Base-by-base conservation (phyloP, 2,329 filamentous ascomycete species). In the Plenodomus biglobosus region DNA sequence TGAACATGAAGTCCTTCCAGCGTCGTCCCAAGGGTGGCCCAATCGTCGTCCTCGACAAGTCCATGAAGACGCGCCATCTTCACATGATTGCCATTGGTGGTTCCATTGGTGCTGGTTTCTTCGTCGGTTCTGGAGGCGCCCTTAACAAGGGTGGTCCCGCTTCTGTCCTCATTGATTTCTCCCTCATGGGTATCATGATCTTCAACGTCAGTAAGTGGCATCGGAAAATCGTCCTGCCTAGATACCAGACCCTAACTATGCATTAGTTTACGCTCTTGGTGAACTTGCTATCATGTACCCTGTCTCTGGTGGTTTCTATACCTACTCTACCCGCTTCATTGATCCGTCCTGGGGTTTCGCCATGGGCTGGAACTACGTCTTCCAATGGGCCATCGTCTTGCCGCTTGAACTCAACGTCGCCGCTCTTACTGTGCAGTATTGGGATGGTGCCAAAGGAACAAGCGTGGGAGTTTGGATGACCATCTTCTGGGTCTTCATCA, bases 51-150 rank as follows among this genome's bases (percentile, higher is more conserved):
- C 61, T 71, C 48, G 68, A 71, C 63, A 69, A 65, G 59, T 69
- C 67, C 58, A 80, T 84, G 74, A 79, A 80, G 73, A 73, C 75
- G 42, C 78, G 81, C 55, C 81, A 84, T 68, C 69, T 84, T 57
- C 79, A 84, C 70, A 83, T 84, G 81, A 84, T 84, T 68, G 79
- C 80, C 61, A 82, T 84, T 36, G 80, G 80, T 62, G 81, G 81
- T 50, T 82, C 80, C 24, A 84, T 84, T 46, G 81, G 81, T 67
- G 81, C 81, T 65, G 81, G 81, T 73, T 82, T 84, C 74, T 84
- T 84, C 66, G 81, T 84, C 62, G 80, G 81, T 59, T 82, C 80
- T 30, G 81, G 81, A 57, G 64, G 71, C 56, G 81, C 81, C 39
- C 70, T 84, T n/a, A 62, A 62, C 53, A 76, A 71, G 48, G 81